Percentiles rank a stretch among this genome's conserved stretches.
Conservation (phyloP, 345 rosid species). For the Citrus unshiu region DNA sequence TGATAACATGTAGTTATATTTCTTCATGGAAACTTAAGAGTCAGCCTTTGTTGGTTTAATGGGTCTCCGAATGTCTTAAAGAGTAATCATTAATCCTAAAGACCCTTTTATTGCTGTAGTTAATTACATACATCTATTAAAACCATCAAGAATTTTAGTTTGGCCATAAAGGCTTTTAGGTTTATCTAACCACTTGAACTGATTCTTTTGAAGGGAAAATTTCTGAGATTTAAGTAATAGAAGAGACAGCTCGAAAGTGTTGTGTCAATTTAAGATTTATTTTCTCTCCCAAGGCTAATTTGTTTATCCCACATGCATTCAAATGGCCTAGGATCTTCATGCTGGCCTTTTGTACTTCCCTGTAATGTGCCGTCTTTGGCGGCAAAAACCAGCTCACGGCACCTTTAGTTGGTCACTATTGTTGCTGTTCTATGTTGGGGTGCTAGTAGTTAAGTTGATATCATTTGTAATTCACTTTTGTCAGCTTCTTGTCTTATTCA, state of each 20-base stretch:
- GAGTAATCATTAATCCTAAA: neutral
- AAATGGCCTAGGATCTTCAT: neutral
- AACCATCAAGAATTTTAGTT: neutral
- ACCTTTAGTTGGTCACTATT: neutral
- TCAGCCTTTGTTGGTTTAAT: neutral
- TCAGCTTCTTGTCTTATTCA: neutral
- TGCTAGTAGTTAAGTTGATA: neutral
- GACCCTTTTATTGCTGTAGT: neutral
- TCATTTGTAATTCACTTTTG: neutral
- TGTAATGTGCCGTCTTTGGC: neutral
- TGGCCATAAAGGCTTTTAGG: neutral
- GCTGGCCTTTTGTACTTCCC: neutral
- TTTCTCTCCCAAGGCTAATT: neutral
- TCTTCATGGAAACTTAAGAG: neutral
- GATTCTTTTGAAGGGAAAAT: neutral
- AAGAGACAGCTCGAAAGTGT: neutral
- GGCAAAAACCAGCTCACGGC: neutral
- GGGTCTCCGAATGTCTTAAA: neutral
- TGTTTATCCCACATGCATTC: neutral
- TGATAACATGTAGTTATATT: neutral
- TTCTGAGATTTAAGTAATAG: neutral
- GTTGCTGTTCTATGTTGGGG: neutral
- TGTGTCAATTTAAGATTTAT: neutral
- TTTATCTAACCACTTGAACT: neutral
- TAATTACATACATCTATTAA: neutral